Base-by-base conservation (phyloP, 345 rosid genomes). In the Ailanthus altissimus region DNA sequence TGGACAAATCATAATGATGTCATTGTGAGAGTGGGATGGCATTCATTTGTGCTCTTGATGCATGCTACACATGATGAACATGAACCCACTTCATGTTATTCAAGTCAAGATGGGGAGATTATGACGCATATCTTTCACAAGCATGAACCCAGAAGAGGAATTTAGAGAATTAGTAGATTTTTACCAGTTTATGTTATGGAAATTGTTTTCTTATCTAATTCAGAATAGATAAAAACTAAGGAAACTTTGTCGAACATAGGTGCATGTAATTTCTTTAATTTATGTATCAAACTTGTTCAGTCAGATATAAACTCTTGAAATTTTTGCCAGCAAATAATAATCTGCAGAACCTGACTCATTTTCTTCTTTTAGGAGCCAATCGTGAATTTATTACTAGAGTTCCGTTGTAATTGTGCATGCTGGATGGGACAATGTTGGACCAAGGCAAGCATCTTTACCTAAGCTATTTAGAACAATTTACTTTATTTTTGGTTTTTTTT, bases 401-500 rank as follows among this genome's bases (percentile, higher is more conserved):
- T 58, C 69, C n/a, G 14, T 32, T 61, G 66, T 61, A 43, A 32
- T 73, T 77, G 74, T 63, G 66, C 49, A 53, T 54, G 42, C 63
- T 73, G 49, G 71, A 88, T 88, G 90, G 87, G 90, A 60, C 84
- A 86, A 58, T 46, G 80, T 74, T 87, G 81, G 70, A 32, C 60
- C 51, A 83, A 79, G 90, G 90, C 83, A 81, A 83, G 67, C 47
- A n/a, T n/a, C n/a, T n/a, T n/a, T n/a, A n/a, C n/a, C n/a, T n/a
- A n/a, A n/a, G n/a, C n/a, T n/a, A n/a, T n/a, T n/a, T n/a, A n/a
- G n/a, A n/a, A n/a, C n/a, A n/a, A n/a, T n/a, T n/a, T n/a, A n/a
- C n/a, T n/a, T n/a, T n/a, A n/a, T n/a, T n/a, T n/a, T n/a, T n/a
- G n/a, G n/a, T n/a, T n/a, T n/a, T n/a, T n/a, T n/a, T n/a, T n/a